These are phyloP conservation scores for Solidago caesia DNA, from an alignment of 129 eudicot species.

Conservation along the genomic window DNA sequence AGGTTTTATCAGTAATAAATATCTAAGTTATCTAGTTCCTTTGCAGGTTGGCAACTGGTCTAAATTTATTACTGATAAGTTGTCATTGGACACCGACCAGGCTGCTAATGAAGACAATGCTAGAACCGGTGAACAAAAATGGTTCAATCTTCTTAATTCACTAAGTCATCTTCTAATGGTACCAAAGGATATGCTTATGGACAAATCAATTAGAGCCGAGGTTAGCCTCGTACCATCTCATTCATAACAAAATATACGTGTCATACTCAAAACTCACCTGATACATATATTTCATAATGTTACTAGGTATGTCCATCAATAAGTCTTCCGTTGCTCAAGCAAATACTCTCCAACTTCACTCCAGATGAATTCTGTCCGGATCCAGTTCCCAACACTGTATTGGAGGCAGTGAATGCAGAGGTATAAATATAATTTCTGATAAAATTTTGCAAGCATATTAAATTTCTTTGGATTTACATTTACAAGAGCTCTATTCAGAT, in stretches of 20 bases:
- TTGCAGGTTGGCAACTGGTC: constrained; percentile 88
- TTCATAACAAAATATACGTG: neutral
- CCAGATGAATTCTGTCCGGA: constrained; percentile 97
- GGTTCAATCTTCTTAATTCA: constrained; percentile 62
- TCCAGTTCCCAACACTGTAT: constrained; percentile 73
- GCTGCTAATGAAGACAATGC: constrained; percentile 24
- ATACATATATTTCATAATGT: constrained; percentile 5
- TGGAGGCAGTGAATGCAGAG: constrained; percentile 84
- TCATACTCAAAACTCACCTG: constrained; percentile 5
- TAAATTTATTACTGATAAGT: constrained; percentile 61
- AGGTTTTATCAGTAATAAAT: neutral
- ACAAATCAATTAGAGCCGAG: constrained; percentile 66
- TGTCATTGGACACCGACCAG: constrained; percentile 39
- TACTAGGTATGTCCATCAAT: constrained; percentile 78
- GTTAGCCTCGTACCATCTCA: constrained; percentile 29
- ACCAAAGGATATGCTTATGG: constrained; percentile 89
- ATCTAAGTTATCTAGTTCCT: neutral
- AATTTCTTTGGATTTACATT: neutral
- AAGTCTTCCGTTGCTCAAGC: constrained; percentile 58
- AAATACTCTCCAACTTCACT: constrained; percentile 69
- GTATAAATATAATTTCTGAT: constrained; percentile 34
- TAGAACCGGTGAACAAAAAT: constrained; percentile 45
- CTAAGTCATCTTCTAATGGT: constrained; percentile 91
- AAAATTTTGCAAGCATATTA: constrained; percentile 13
- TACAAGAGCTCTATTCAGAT: neutral